Percentiles rank a stretch among this genome's conserved stretches.
Evolutionary conservation across 495 filamentous ascomycete species (phyloP).

Genomic region (Penicillium mononematosum): DNA sequence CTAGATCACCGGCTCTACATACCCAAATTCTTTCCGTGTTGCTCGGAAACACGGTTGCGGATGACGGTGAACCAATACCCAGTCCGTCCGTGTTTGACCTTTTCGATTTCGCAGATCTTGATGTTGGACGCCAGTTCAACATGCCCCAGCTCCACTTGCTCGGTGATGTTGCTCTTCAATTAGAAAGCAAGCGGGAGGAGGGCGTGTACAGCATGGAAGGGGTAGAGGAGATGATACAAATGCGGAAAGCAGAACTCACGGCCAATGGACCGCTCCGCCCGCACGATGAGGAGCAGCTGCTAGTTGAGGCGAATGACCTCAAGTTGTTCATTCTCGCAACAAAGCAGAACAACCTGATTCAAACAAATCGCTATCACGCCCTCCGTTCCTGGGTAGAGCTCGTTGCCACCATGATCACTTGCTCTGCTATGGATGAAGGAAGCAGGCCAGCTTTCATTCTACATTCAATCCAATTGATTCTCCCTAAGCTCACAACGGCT

Average conservation of each 20-base stretch:
- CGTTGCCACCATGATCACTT: constrained; percentile 71
- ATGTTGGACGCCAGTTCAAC: constrained; percentile 50
- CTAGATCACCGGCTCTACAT: constrained; percentile 70
- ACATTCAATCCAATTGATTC: constrained; percentile 77
- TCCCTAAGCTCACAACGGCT: constrained; percentile 78
- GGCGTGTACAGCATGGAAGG: constrained; percentile 56
- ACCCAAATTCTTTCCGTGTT: constrained; percentile 75
- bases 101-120: constrained; percentile 83
- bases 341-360: constrained; percentile 64
- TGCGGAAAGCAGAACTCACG: constrained; percentile 53
- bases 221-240: constrained; percentile 60
- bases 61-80: constrained; percentile 57
- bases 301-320: constrained; percentile 57
- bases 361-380: constrained; percentile 57
- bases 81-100: constrained; percentile 84
- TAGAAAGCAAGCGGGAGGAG: constrained; percentile 56
- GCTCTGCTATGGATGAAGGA: constrained; percentile 67
- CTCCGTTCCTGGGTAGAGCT: constrained; percentile 81
- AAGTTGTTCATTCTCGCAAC: constrained; percentile 61
- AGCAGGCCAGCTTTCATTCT: constrained; percentile 72
- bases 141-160: constrained; percentile 56
- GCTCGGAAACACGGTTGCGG: constrained; percentile 66
- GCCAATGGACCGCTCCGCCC: constrained; percentile 49
- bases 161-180: constrained; percentile 57
- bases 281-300: constrained; percentile 56